A percentile compares a stretch with the other conserved stretches of the same genome.
phyloP scores from a whole-genome alignment of 768 basidiomycete species.

The Boletus pseudopeckii region DNA sequence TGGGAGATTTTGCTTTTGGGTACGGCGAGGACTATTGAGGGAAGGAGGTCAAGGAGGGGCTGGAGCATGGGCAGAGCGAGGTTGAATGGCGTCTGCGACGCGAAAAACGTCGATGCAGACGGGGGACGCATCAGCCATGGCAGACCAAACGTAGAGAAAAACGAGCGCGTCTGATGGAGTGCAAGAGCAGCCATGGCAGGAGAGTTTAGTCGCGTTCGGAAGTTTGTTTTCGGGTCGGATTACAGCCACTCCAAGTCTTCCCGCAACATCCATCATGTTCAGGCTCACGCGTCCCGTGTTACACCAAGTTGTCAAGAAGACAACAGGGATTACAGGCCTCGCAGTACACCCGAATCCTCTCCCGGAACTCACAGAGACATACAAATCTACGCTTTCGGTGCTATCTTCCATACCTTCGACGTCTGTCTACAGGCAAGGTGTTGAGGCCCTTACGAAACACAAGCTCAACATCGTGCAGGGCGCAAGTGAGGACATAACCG shows the following conservation, averaged over 20 bases:
- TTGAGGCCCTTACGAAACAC: conserved; percentile 78
- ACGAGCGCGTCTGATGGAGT: conserved; percentile 32
- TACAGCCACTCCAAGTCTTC: conserved; percentile 13
- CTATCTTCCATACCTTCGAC: conserved; percentile 72
- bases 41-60: conserved; percentile 70
- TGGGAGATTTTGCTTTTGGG: conserved; percentile 94
- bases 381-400: conserved; percentile 69
- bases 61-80: conserved; percentile 41
- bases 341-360: conserved; percentile 82
- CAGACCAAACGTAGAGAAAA: conserved; percentile 21
- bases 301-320: conserved; percentile 59
- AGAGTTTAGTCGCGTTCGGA: not conserved
- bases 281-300: conserved; percentile 71
- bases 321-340: conserved; percentile 87
- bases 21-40: conserved; percentile 85
- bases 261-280: conserved; percentile 52
- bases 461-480: conserved; percentile 71
- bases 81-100: conserved; percentile 28
- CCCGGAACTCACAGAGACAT: conserved; percentile 70
- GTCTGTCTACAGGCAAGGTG: conserved; percentile 87
- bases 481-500: conserved; percentile 60
- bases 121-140: conserved; percentile 24
- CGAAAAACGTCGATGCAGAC: conserved; percentile 19
- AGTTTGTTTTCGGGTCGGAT: not conserved
- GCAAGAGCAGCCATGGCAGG: conserved; percentile 41